A percentile compares a stretch with the other conserved stretches of the same genome.
Conservation (phyloP, 495 filamentous ascomycete genomes). For the Penicillium cinerascens region DNA sequence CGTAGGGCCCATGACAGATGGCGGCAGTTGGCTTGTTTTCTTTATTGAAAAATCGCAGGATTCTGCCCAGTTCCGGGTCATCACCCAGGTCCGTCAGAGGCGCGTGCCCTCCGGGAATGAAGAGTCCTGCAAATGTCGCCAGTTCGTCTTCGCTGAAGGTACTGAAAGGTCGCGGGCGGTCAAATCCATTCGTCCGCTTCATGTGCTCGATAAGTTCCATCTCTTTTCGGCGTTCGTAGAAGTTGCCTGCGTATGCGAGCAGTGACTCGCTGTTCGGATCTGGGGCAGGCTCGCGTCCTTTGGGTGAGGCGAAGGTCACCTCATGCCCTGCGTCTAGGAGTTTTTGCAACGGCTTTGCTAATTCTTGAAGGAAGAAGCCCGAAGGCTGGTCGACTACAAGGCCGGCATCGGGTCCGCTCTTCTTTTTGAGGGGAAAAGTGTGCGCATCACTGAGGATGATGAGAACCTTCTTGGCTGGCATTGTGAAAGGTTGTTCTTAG, state of each 20-base stretch:
- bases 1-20: slow-evolving; percentile 45
- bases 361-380: slow-evolving; percentile 45
- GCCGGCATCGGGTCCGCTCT: slow-evolving; percentile 19
- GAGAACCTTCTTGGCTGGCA: slow-evolving; percentile 34
- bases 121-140: slow-evolving; percentile 30
- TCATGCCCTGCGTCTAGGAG: slow-evolving; percentile 37
- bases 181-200: slow-evolving; percentile 39
- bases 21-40: slow-evolving; percentile 34
- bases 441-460: slow-evolving; percentile 39
- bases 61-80: slow-evolving; percentile 35
- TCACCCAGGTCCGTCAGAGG: slow-evolving; percentile 37
- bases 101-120: slow-evolving; percentile 43
- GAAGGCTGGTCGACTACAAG: slow-evolving; percentile 32
- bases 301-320: slow-evolving; percentile 37
- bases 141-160: slow-evolving; percentile 31
- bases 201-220: slow-evolving; percentile 35
- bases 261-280: slow-evolving; percentile 38
- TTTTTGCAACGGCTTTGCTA: slow-evolving; percentile 37
- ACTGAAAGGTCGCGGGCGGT: slow-evolving; percentile 21
- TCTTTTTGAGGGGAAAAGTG: slow-evolving; percentile 34
- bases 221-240: slow-evolving; percentile 38
- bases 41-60: slow-evolving; percentile 33
- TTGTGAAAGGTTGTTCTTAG: neutral
- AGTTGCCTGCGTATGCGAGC: slow-evolving; percentile 36
- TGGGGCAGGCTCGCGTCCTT: slow-evolving; percentile 29